Evolutionary conservation across 768 basidiomycete species (phyloP).

Genomic region (Russula sp.): DNA sequence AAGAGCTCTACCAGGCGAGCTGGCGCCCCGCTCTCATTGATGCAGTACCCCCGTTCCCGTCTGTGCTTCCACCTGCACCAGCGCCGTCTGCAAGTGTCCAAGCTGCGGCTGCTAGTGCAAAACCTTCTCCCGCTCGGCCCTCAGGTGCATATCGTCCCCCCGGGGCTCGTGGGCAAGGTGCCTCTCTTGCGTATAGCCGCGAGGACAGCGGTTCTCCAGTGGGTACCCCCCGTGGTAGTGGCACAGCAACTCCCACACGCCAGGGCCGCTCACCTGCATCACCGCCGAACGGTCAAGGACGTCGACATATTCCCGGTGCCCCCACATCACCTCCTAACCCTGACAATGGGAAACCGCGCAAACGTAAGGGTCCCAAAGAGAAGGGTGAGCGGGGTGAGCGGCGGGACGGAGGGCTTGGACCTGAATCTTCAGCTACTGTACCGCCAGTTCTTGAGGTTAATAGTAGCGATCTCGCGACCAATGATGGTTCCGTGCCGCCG

Average conservation of each 20-base stretch:
- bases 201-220: slow-evolving; percentile 69
- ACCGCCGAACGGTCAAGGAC: slow-evolving; percentile 34
- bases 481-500: slow-evolving; percentile 36
- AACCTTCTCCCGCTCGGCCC: slow-evolving; percentile 53
- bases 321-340: slow-evolving; percentile 40
- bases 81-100: slow-evolving; percentile 52
- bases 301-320: slow-evolving; percentile 68
- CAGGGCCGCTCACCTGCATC: slow-evolving; percentile 48
- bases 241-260: slow-evolving; percentile 56
- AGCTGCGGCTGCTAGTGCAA: slow-evolving; percentile 41
- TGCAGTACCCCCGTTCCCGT: slow-evolving; percentile 58
- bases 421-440: slow-evolving; percentile 25
- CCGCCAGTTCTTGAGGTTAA: slow-evolving; percentile 34
- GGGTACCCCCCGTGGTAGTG: slow-evolving; percentile 31
- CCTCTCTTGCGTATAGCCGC: slow-evolving; percentile 83
- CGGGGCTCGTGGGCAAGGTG: slow-evolving; percentile 82
- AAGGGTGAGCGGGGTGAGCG: slow-evolving; percentile 32
- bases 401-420: slow-evolving; percentile 25
- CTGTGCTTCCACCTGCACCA: slow-evolving; percentile 60
- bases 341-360: slow-evolving; percentile 46
- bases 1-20: slow-evolving; percentile 84
- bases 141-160: slow-evolving; percentile 91
- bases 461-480: slow-evolving; percentile 5
- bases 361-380: slow-evolving; percentile 42
- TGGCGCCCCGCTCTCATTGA: slow-evolving; percentile 77